Percentiles rank a stretch among this genome's conserved stretches.
Evolutionary conservation across 768 basidiomycete genomes (phyloP).

Genomic region (Amylocystis lapponica): DNA sequence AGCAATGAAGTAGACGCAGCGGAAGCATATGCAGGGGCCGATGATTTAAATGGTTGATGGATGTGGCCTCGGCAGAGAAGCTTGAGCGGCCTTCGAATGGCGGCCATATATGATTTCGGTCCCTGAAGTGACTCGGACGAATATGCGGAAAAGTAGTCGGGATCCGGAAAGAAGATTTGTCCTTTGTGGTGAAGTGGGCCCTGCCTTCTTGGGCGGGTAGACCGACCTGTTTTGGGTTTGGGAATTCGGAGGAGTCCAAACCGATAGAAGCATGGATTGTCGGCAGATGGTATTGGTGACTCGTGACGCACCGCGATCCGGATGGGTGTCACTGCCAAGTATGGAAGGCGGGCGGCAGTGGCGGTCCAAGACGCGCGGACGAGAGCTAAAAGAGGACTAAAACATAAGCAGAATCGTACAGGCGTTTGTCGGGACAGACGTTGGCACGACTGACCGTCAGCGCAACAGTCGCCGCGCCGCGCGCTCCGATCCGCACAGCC

Average conservation of each 20-base stretch:
- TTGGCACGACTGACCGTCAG: slow-evolving; percentile 6
- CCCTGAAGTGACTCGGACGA: slow-evolving; percentile 40
- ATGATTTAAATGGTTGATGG: slow-evolving; percentile 29
- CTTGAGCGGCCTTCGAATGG: slow-evolving; percentile 26
- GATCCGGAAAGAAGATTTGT: slow-evolving; percentile 11
- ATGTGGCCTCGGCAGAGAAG: slow-evolving; percentile 38
- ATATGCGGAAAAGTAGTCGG: slow-evolving; percentile 20
- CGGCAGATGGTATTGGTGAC: slow-evolving; percentile 11
- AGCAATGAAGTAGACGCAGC: slow-evolving; percentile 16
- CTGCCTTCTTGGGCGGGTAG: slow-evolving; percentile 9
- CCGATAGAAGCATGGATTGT: slow-evolving; percentile 6
- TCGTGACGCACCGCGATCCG: slow-evolving; percentile 2
- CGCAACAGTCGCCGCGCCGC: slow-evolving; percentile 11
- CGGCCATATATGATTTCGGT: slow-evolving; percentile 29
- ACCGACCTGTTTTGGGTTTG: background rate
- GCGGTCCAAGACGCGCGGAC: background rate
- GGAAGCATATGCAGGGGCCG: slow-evolving; percentile 16
- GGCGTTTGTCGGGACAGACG: background rate
- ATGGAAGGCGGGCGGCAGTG: background rate
- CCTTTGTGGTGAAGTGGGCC: slow-evolving; percentile 3
- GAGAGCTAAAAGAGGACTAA: background rate
- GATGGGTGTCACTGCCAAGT: slow-evolving; percentile 1
- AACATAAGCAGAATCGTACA: background rate
- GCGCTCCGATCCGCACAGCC: slow-evolving; percentile 8
- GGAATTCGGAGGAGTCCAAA: background rate